phyloP scores from a whole-genome alignment of 768 basidiomycete genomes.

The Agrocybe pediades region DNA sequence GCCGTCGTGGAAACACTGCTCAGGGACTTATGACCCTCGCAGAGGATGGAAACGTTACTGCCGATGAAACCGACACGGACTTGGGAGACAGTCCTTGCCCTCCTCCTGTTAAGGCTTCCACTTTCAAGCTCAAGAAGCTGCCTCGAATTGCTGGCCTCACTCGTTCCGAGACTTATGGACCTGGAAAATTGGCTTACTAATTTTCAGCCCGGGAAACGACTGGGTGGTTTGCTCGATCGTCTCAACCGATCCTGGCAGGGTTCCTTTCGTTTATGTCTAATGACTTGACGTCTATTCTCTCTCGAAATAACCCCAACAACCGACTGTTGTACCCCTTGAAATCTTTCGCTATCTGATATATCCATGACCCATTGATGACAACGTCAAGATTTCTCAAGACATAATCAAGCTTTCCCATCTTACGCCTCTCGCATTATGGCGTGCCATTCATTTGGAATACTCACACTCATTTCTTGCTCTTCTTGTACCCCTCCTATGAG shows the following conservation, averaged over 20 bases:
- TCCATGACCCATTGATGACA: conserved; percentile 1
- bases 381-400: conserved; percentile 2
- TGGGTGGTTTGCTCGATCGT: too few relatives aligned
- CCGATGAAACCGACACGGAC: conserved; percentile 75
- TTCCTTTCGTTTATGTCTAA: not conserved
- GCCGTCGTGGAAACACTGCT: conserved; percentile 55
- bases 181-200: conserved; percentile 55
- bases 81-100: conserved; percentile 89
- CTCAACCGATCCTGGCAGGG: not conserved
- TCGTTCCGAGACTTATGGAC: conserved; percentile 73
- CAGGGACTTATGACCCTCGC: conserved; percentile 57
- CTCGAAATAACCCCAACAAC: not conserved
- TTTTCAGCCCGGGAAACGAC: not conserved
- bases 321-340: not conserved
- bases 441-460: conserved; percentile 3
- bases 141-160: conserved; percentile 46
- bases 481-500: not conserved
- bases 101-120: conserved; percentile 61
- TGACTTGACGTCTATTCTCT: not conserved
- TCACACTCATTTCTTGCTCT: not conserved
- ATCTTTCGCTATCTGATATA: not conserved
- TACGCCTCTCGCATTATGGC: not conserved
- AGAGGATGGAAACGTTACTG: conserved; percentile 64
- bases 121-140: conserved; percentile 60
- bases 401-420: not conserved